Evolutionary conservation across 1,284 basidiomycete species (phyloP).

Genomic region (Laetiporus sulphureus): DNA sequence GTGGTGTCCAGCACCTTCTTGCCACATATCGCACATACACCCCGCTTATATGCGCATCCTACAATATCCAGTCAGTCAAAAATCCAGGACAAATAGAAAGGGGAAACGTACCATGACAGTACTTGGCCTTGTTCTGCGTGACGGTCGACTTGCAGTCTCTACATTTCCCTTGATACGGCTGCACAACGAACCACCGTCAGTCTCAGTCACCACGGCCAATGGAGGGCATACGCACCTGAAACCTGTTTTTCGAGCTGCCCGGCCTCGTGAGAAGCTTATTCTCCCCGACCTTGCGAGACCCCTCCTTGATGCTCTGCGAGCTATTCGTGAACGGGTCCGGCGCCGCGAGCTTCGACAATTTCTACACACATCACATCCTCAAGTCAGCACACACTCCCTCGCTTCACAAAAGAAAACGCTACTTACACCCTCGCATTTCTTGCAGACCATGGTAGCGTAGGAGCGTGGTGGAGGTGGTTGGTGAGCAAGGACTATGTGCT

Average conservation of each 20-base stretch:
- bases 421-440: constrained; percentile 63
- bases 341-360: constrained; percentile 76
- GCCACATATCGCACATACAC: constrained; percentile 77
- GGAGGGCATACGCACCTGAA: constrained; percentile 44
- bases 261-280: constrained; percentile 70
- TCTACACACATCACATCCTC: constrained; percentile 35
- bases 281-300: constrained; percentile 67
- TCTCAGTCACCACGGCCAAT: constrained; percentile 6
- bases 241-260: constrained; percentile 60
- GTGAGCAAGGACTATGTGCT: constrained; percentile 1
- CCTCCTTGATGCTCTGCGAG: constrained; percentile 67
- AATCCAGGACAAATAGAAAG: neutral
- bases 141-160: constrained; percentile 77
- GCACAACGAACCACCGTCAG: constrained; percentile 11
- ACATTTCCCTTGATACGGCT: constrained; percentile 80
- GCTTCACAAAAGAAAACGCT: neutral
- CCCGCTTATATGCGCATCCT: constrained; percentile 85
- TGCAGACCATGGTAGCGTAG: constrained; percentile 58
- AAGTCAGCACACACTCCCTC: neutral
- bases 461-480: constrained; percentile 1
- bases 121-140: constrained; percentile 79
- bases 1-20: constrained; percentile 76
- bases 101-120: constrained; percentile 63
- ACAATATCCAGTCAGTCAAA: constrained; percentile 7
- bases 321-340: constrained; percentile 75